Conservation (phyloP, 2,329 filamentous ascomycete genomes). For the Stagonosporopsis tanaceti region DNA sequence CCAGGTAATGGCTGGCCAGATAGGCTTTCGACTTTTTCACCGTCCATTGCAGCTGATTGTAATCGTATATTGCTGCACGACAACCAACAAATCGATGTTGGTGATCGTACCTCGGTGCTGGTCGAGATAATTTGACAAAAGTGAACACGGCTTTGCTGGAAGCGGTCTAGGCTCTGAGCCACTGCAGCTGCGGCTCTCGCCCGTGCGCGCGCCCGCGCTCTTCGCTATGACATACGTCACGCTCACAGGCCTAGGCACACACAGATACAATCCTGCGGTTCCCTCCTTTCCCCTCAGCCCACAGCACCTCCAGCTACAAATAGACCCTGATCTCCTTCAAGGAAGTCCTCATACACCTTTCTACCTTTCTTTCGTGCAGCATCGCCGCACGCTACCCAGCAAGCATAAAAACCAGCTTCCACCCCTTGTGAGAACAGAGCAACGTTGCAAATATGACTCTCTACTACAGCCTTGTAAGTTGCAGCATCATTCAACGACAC, state of each 20-base stretch:
- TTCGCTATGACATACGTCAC: conserved; percentile 9
- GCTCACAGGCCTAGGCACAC: conserved; percentile 42
- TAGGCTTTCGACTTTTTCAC: conserved; percentile 21
- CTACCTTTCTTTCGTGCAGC: conserved; percentile 20
- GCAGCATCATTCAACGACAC: not conserved
- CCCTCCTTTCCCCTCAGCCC: conserved; percentile 26
- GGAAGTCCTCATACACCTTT: conserved; percentile 2
- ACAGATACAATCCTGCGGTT: conserved; percentile 31
- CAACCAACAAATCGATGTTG: conserved; percentile 3
- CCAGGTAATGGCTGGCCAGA: conserved; percentile 21
- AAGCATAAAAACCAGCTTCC: conserved; percentile 8
- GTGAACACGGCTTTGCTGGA: conserved; percentile 19
- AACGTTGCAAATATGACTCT: conserved; percentile 67
- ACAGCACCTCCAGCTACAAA: conserved; percentile 15
- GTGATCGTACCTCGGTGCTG: conserved; percentile 2
- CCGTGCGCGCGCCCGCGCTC: not conserved
- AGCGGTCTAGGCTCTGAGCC: conserved; percentile 31
- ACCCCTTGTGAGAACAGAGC: conserved; percentile 29
- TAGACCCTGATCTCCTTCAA: conserved; percentile 14
- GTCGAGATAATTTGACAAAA: conserved; percentile 17
- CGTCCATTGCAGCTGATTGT: conserved; percentile 22
- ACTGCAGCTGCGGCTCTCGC: conserved; percentile 18
- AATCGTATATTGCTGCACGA: conserved; percentile 12
- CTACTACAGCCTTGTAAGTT: conserved; percentile 71
- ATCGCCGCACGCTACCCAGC: conserved; percentile 32